Evolutionary conservation across 108 stramenopile genomes (phyloP), one percentile per base, ranked within the genome.

Genomic region (Pseudonitzschia delicatissima): DNA sequence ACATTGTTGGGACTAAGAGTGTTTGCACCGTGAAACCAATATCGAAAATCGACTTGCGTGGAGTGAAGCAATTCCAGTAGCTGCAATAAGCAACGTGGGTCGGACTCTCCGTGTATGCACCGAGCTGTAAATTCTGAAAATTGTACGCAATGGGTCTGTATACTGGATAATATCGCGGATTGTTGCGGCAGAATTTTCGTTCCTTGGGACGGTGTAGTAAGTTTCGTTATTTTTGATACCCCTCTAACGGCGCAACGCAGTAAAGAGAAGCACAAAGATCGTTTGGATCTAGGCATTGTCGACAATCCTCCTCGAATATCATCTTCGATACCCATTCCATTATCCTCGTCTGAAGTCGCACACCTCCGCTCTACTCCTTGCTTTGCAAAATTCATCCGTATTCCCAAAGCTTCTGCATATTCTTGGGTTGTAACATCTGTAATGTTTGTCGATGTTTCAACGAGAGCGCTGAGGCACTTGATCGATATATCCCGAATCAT

Each of bases 41-140:
- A 62, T 17, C 60, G 33, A 6, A 70, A 65, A n/a, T 47, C 57
- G 31, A 17, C 45, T 68, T 90, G 93, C 44, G 82, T 57, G n/a
- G 64, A 45, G 60, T 87, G 67, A 40, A 94, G 57, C 45, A 94
- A 57, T 11, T 69, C 52, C 20, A 94, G 73, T 17, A 94, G 62
- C 58, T 94, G 93, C 69, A 82, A 53, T 5, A 94, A 62, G 64
- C 93, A 94, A 25, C 93, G 86, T 34, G 93, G 93, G 79, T 94
- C 93, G 2, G 93, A 91, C 59, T 94, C 93, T 8, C 90, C 93
- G 34, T 84, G 81, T n/a, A 94, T 63, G 65, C 93, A 94, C n/a
- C 69, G 74, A 26, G 85, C 59, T 23, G 76, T 49, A 45, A 91
- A 83, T 13, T 62, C 67, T 4, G 76, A 77, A 64, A 88, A 93